These are phyloP conservation scores for Aureobasidium sp. DNA, from an alignment of 2,329 filamentous ascomycete genomes.

Conservation along the genomic window DNA sequence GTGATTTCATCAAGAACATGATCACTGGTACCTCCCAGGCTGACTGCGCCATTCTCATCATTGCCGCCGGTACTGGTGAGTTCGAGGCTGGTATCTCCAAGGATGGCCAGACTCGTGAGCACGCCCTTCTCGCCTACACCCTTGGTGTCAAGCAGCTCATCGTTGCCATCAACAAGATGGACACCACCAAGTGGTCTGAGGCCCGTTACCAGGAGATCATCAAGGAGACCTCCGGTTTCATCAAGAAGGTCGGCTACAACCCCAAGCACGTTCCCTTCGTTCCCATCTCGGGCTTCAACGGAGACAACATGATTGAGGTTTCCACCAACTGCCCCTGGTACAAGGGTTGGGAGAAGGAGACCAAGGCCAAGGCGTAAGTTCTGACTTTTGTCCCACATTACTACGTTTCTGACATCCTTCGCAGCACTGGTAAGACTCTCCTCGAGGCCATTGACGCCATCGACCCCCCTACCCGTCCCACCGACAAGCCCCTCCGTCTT, in stretches of 20 bases:
- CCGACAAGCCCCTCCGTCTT: slow-evolving; percentile 99
- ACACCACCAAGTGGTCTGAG: slow-evolving; percentile 98
- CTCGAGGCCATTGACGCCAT: slow-evolving; percentile 98
- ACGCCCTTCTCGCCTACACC: slow-evolving; percentile 99
- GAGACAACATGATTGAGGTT: slow-evolving; percentile 95
- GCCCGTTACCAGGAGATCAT: slow-evolving; percentile 96
- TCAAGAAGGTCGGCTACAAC: slow-evolving; percentile 99
- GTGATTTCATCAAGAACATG: slow-evolving; percentile 99
- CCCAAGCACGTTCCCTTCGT: slow-evolving; percentile 98
- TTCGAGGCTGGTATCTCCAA: slow-evolving; percentile 99
- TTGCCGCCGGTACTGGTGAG: slow-evolving; percentile 99
- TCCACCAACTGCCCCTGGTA: slow-evolving; percentile 98
- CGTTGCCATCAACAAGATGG: slow-evolving; percentile 99
- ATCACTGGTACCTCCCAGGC: slow-evolving; percentile 99
- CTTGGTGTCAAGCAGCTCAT: slow-evolving; percentile 99
- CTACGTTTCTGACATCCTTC: too few relatives aligned
- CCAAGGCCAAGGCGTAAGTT: slow-evolving; percentile 82
- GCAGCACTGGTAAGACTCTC: slow-evolving; percentile 93
- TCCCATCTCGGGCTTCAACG: slow-evolving; percentile 99
- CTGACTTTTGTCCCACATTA: too few relatives aligned
- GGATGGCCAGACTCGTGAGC: slow-evolving; percentile 99
- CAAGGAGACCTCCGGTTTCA: slow-evolving; percentile 99
- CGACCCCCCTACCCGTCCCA: slow-evolving; percentile 83
- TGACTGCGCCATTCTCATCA: slow-evolving; percentile 99
- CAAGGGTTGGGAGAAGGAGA: slow-evolving; percentile 99